phyloP scores from a whole-genome alignment of 805 yeast species.

The Myxozyma neglecta region DNA sequence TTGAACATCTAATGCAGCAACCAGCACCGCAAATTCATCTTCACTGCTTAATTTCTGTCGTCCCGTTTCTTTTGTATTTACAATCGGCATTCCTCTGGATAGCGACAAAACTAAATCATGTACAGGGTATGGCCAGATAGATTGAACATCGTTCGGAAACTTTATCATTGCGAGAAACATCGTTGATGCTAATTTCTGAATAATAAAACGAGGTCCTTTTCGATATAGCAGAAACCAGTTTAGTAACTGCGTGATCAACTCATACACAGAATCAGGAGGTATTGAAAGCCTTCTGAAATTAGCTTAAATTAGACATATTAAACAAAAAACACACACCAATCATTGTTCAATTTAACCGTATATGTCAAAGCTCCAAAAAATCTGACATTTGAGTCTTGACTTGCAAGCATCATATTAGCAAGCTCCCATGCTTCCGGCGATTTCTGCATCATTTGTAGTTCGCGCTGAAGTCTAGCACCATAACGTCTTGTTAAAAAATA shows the following conservation, averaged over 20 bases:
- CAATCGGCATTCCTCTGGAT: neutral
- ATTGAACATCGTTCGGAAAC: slow-evolving; percentile 7
- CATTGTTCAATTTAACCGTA: slow-evolving; percentile 56
- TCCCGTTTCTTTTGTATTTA: neutral
- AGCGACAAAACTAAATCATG: slow-evolving; percentile 21
- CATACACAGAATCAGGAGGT: neutral
- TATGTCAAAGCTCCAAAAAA: slow-evolving; percentile 83
- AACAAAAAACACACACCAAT: slow-evolving; percentile 11
- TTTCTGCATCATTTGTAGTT: slow-evolving; percentile 60
- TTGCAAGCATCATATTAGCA: slow-evolving; percentile 54
- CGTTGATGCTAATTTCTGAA: slow-evolving; percentile 23
- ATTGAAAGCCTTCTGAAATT: slow-evolving; percentile 13
- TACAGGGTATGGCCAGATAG: slow-evolving; percentile 22
- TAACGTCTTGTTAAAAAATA: slow-evolving; percentile 27
- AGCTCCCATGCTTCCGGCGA: slow-evolving; percentile 56
- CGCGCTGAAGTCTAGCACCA: slow-evolving; percentile 56
- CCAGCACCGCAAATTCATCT: neutral
- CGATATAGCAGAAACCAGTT: slow-evolving; percentile 19
- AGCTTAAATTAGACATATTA: neutral
- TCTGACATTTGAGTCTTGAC: slow-evolving; percentile 42
- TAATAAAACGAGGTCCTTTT: slow-evolving; percentile 22
- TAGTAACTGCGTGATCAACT: slow-evolving; percentile 14
- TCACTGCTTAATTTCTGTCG: neutral
- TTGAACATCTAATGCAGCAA: neutral
- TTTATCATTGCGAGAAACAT: slow-evolving; percentile 12